These are phyloP conservation scores for Telopea speciosissima DNA, from an alignment of 177 flowering plant species.

Conservation along the genomic window DNA sequence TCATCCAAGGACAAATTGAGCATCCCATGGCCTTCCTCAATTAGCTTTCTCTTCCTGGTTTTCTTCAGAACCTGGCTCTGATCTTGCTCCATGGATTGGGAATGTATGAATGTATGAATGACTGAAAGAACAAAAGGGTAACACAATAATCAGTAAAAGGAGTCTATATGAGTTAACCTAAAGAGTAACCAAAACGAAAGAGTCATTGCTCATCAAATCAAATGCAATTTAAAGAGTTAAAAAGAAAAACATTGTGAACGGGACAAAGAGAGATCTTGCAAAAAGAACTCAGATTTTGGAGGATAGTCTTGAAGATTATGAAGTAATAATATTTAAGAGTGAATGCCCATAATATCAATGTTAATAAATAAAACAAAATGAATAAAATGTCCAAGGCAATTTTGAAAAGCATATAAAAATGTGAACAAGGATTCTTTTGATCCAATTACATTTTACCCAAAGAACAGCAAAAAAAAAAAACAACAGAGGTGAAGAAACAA, in stretches of 20 bases:
- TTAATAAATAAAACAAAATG: neutral
- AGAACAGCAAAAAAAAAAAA: too few relatives aligned
- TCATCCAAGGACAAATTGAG: constrained; percentile 40
- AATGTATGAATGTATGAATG: neutral
- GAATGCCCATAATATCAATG: neutral
- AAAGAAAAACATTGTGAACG: neutral
- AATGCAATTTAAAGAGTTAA: neutral
- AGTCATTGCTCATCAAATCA: constrained; percentile 10
- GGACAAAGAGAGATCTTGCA: too few relatives aligned
- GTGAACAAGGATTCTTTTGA: too few relatives aligned
- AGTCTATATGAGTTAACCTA: neutral
- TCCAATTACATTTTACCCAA: neutral
- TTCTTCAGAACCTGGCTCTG: constrained; percentile 3
- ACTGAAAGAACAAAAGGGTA: constrained; percentile 14
- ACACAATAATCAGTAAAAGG: constrained; percentile 5
- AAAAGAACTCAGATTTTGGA: neutral
- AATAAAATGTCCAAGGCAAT: too few relatives aligned
- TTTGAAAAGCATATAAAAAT: too few relatives aligned
- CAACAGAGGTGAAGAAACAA: neutral
- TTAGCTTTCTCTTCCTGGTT: constrained; percentile 16
- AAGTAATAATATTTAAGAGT: too few relatives aligned
- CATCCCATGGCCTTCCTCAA: constrained; percentile 1
- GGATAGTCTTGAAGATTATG: neutral
- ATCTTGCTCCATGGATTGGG: constrained; percentile 16
- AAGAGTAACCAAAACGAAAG: constrained; percentile 13